Evolutionary conservation across 2,329 filamentous ascomycete species (phyloP), one percentile per base, ranked within the genome.

Genomic region (Fusarium sp.): DNA sequence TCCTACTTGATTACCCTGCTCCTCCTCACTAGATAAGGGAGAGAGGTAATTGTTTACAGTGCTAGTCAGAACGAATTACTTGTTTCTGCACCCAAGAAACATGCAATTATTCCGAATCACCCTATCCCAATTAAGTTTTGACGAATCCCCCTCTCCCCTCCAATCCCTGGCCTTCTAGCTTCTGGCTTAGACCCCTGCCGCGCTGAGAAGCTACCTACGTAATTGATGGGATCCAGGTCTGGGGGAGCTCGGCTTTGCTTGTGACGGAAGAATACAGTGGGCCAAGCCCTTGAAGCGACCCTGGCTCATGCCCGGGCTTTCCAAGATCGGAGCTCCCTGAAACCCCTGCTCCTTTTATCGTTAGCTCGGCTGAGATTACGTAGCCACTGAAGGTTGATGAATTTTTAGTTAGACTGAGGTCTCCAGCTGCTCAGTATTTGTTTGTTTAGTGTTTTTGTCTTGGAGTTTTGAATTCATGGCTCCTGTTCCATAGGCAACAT

Each of bases 121-220:
- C 43, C 49, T 53, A 65, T 65, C 55, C 43, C 10, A 30, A 59
- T 17, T 30, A 39, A 47, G 46, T 49, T 37, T 37, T n/a, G 10
- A n/a, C 15, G 47, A 65, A 55, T 45, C 32, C 50, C 44, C 41
- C 65, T 43, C 47, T 56, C 10, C 17, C n/a, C 35, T 37, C 17
- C 35, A 37, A 37, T 7, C 15, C 50, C 37, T 59, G 17, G 20
- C 19, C 46, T 47, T 35, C 44, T 41, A n/a, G 55, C 32, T 44
- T 39, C 22, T 6, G 48, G 32, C 58, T 59, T 40, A 55, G 48
- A 53, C 70, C 69, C 70, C 70, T 71, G 70, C 55, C 46, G 55
- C 45, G 70, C 70, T 71, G 70, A 71, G 62, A 41, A 65, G 50
- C 48, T 71, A 71, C 70, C 48, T 71, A 71, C 70, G 69, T 71